Conservation (phyloP, 352 stramenopile species). For the Saprolegnia parasitica region DNA sequence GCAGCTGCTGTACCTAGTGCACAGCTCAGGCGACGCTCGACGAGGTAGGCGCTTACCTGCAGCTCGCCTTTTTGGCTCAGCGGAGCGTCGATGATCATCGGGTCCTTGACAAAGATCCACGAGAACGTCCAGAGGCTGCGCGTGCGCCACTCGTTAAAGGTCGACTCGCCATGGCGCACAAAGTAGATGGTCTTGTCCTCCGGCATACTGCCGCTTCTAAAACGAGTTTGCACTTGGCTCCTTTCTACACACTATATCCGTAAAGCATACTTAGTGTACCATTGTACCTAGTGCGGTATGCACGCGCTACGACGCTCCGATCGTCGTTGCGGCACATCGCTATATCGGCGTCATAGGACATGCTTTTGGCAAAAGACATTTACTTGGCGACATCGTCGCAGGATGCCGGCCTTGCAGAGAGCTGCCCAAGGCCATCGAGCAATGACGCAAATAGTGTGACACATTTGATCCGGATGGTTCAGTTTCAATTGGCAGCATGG, state of each 20-base stretch:
- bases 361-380: too few species aligned
- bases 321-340: too few species aligned
- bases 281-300: too few species aligned
- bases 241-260: not conserved
- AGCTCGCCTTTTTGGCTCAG: constrained; percentile 65
- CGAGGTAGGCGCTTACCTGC: constrained; percentile 38
- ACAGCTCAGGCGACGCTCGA: not conserved
- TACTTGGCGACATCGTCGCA: too few species aligned
- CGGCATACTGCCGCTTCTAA: not conserved
- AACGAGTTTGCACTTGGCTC: not conserved
- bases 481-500: not conserved
- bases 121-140: constrained; percentile 76
- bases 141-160: constrained; percentile 83
- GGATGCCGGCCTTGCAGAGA: too few species aligned
- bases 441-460: not conserved
- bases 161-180: constrained; percentile 84
- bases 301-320: too few species aligned
- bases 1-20: constrained; percentile 37
- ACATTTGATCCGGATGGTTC: not conserved
- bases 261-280: too few species aligned
- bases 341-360: too few species aligned
- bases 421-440: too few species aligned
- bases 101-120: constrained; percentile 78
- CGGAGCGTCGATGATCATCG: constrained; percentile 79
- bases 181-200: constrained; percentile 70